A percentile compares a stretch with the other conserved stretches of the same genome.
Evolutionary conservation across 108 stramenopile genomes (phyloP).

Genomic region (Nannochloropsis granulata): DNA sequence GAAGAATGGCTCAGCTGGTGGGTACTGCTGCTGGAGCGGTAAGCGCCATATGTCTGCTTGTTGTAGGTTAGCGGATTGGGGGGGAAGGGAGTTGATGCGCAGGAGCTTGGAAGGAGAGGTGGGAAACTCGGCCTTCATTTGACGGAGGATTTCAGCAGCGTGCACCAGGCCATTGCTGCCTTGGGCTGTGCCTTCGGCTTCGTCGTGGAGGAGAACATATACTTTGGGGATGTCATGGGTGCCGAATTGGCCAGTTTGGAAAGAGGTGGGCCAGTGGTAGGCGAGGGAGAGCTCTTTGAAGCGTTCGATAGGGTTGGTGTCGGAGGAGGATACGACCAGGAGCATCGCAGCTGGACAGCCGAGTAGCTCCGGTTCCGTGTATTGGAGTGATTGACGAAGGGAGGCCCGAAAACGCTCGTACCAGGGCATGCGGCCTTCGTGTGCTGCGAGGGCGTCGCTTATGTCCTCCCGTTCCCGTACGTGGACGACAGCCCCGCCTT

Average conservation of each 20-base stretch:
- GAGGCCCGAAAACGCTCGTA: slow-evolving; percentile 11
- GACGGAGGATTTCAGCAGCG: not conserved
- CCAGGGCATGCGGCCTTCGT: not conserved
- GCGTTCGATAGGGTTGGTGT: slow-evolving; percentile 17
- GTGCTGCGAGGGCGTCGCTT: not conserved
- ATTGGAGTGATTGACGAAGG: slow-evolving; percentile 1
- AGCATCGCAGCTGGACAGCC: slow-evolving; percentile 22
- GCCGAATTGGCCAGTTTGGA: slow-evolving; percentile 27
- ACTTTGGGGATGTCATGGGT: not conserved
- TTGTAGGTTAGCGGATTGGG: slow-evolving; percentile 9
- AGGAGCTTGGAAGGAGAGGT: slow-evolving; percentile 21
- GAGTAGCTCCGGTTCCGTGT: slow-evolving; percentile 26
- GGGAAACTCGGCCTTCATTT: slow-evolving; percentile 10
- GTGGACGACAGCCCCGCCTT: not conserved
- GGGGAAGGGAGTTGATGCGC: slow-evolving; percentile 22
- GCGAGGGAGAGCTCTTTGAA: slow-evolving; percentile 17
- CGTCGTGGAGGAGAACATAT: slow-evolving; percentile 28
- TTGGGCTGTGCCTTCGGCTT: not conserved
- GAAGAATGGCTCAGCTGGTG: not conserved
- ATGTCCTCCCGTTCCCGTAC: not conserved
- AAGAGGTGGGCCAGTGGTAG: slow-evolving; percentile 15
- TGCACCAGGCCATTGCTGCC: not conserved
- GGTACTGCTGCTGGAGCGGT: not conserved
- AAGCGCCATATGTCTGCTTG: slow-evolving; percentile 22
- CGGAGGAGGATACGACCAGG: slow-evolving; percentile 22